Evolutionary conservation across 257 asterid genomes (phyloP).

Genomic region (Solanum pinnatisectum): DNA sequence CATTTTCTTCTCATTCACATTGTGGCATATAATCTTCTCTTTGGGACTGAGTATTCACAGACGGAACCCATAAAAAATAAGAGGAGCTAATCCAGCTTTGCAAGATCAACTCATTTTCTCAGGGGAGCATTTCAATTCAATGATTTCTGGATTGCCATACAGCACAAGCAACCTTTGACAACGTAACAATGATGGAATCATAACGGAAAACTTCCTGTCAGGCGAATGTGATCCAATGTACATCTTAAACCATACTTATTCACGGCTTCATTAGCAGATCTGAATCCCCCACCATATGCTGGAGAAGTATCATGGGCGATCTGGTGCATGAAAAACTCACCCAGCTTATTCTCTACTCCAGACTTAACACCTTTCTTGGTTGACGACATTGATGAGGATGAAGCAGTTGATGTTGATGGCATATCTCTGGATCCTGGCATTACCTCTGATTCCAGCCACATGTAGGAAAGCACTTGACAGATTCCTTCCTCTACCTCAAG

Average conservation of each 20-base stretch:
- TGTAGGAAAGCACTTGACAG: slow-evolving; percentile 81
- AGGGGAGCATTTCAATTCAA: slow-evolving; percentile 13
- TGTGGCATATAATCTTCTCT: background rate
- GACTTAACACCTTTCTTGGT: slow-evolving; percentile 68
- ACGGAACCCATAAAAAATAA: slow-evolving; percentile 9
- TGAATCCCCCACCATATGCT: slow-evolving; percentile 85
- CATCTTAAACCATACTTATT: slow-evolving; percentile 64
- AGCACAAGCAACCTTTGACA: background rate
- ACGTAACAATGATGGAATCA: background rate
- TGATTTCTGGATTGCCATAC: background rate
- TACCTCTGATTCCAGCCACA: slow-evolving; percentile 87
- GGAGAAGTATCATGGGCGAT: slow-evolving; percentile 78
- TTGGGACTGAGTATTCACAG: background rate
- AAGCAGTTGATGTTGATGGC: slow-evolving; percentile 33
- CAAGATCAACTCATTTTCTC: slow-evolving; percentile 24
- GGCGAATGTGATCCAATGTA: slow-evolving; percentile 64
- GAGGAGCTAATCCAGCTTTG: slow-evolving; percentile 23
- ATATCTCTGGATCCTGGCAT: slow-evolving; percentile 34
- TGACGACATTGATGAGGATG: slow-evolving; percentile 24
- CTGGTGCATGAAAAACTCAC: slow-evolving; percentile 92
- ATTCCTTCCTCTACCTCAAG: slow-evolving; percentile 92
- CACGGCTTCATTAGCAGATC: slow-evolving; percentile 76
- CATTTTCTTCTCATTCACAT: background rate
- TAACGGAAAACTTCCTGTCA: slow-evolving; percentile 57
- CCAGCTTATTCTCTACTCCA: slow-evolving; percentile 56